Percentiles rank a stretch among this genome's conserved stretches.
Conservation (phyloP, 1,284 basidiomycete genomes). For the Mycena citricolor region DNA sequence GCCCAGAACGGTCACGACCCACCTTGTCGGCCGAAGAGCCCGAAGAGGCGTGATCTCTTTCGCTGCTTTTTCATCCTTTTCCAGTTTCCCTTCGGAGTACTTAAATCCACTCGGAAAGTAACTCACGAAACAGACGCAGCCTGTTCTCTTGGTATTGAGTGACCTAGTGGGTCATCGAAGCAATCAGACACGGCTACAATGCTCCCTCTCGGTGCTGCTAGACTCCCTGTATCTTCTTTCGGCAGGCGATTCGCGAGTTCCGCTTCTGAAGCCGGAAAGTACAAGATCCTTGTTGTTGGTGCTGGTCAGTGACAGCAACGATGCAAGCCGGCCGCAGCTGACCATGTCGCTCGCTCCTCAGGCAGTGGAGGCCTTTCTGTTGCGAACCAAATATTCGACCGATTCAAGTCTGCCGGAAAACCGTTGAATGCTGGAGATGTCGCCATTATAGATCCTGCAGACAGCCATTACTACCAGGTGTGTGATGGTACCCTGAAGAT, state of each 20-base stretch:
- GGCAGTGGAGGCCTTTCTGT: constrained; percentile 78
- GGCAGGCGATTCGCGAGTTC: constrained; percentile 40
- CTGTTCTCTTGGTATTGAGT: too few species aligned
- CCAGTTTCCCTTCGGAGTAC: too few species aligned
- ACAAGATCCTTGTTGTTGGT: constrained; percentile 37
- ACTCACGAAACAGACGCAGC: too few species aligned
- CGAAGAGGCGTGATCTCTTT: too few species aligned
- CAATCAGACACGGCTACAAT: not conserved
- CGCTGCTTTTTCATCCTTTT: too few species aligned
- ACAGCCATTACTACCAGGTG: constrained; percentile 80
- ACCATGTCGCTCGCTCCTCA: constrained; percentile 31
- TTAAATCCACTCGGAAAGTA: too few species aligned
- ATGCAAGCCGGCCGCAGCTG: not conserved
- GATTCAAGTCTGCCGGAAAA: constrained; percentile 71
- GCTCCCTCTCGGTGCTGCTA: constrained; percentile 22
- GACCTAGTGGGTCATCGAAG: constrained; percentile 8
- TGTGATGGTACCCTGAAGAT: constrained; percentile 24
- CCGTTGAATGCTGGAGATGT: constrained; percentile 74
- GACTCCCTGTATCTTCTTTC: constrained; percentile 7
- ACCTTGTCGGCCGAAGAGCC: too few species aligned
- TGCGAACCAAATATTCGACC: constrained; percentile 79
- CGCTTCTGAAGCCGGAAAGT: constrained; percentile 40
- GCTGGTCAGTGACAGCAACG: not conserved
- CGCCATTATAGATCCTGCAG: constrained; percentile 77
- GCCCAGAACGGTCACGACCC: too few species aligned